Evolutionary conservation across 495 filamentous ascomycete genomes (phyloP).

Genomic region (Lasiosphaeris hirsuta): DNA sequence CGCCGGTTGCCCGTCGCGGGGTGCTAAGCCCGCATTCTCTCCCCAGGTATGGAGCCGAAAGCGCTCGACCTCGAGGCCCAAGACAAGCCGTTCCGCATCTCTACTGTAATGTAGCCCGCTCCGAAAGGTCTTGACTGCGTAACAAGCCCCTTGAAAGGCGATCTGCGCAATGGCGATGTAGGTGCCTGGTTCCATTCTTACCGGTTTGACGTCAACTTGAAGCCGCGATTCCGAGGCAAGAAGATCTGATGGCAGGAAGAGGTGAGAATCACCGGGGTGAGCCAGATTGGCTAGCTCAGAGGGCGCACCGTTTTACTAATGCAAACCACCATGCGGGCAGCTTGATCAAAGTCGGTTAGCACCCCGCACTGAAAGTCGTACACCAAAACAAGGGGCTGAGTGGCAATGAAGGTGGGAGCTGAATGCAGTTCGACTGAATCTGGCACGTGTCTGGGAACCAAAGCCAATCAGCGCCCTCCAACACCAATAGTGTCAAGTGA

Average conservation of each 20-base stretch:
- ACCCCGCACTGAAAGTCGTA: too few species aligned
- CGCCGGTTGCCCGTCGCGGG: background rate
- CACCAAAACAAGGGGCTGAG: too few species aligned
- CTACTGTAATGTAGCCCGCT: conserved; percentile 8
- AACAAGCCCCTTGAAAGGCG: conserved; percentile 3
- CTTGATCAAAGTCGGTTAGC: too few species aligned
- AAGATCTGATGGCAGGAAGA: background rate
- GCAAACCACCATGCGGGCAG: too few species aligned
- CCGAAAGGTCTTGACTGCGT: conserved; percentile 12
- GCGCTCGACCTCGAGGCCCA: conserved; percentile 12
- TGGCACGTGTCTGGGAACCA: too few species aligned
- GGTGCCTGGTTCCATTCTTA: conserved; percentile 12
- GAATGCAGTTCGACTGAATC: too few species aligned
- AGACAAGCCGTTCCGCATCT: conserved; percentile 10
- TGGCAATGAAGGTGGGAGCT: too few species aligned
- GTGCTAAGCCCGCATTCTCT: conserved; percentile 10
- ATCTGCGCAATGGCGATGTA: conserved; percentile 10
- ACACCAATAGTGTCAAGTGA: too few species aligned
- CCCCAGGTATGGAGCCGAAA: conserved; percentile 13
- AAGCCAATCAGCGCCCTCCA: too few species aligned
- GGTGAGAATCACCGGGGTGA: background rate
- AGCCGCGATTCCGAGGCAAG: background rate
- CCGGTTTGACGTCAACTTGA: background rate
- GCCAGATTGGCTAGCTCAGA: too few species aligned
- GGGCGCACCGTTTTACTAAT: too few species aligned